Evolutionary conservation across 495 filamentous ascomycete genomes (phyloP).

Genomic region (Lasiosphaeria hispida): DNA sequence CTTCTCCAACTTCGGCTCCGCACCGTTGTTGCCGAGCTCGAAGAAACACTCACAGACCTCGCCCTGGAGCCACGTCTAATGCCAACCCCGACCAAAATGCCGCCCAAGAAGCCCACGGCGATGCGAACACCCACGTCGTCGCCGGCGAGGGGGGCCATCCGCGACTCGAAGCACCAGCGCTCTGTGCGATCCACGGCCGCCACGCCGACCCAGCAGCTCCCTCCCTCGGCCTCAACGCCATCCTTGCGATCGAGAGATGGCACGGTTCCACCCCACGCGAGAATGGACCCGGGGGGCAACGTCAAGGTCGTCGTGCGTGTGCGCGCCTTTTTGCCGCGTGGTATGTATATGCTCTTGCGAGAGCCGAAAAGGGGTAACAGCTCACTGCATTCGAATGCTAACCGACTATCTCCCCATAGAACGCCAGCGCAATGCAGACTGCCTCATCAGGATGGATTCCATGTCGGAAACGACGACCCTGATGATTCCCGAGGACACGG

Average conservation of each 20-base stretch:
- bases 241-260: conserved; percentile 73
- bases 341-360: conserved; percentile 46
- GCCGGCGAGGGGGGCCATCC: neutral
- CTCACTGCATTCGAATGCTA: neutral
- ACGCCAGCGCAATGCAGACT: conserved; percentile 72
- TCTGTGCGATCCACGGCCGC: conserved; percentile 59
- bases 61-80: conserved; percentile 45
- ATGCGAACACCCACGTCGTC: no score
- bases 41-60: conserved; percentile 46
- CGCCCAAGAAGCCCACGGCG: conserved; percentile 4
- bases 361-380: no score
- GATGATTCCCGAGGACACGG: conserved; percentile 60
- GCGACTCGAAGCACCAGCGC: conserved; percentile 18
- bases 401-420: conserved; percentile 53
- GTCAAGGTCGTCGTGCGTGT: conserved; percentile 94
- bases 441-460: conserved; percentile 89
- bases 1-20: conserved; percentile 35
- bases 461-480: conserved; percentile 76
- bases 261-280: conserved; percentile 47
- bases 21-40: conserved; percentile 40
- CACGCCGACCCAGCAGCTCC: conserved; percentile 61
- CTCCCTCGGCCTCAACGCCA: conserved; percentile 57
- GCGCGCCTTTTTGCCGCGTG: conserved; percentile 82
- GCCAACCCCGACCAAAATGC: conserved; percentile 36
- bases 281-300: conserved; percentile 69